Percentiles rank a stretch among this genome's conserved stretches.
Conservation (phyloP, 768 basidiomycete species). For the Termitomyces sp. region DNA sequence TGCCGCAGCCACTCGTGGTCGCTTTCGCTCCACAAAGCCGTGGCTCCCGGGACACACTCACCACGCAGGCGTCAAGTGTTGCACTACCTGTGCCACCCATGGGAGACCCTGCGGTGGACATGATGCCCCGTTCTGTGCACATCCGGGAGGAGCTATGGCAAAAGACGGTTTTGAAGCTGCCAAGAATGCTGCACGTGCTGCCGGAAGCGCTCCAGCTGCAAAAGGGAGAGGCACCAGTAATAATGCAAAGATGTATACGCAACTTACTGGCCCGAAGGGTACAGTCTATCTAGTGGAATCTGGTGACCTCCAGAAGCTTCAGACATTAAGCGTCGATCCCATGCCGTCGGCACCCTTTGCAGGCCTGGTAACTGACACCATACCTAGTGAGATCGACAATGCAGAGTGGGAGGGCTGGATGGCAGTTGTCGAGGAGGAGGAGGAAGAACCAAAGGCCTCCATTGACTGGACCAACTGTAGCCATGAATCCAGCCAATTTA, state of each 20-base stretch:
- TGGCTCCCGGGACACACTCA: background rate
- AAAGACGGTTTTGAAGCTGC: background rate
- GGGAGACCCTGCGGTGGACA: background rate
- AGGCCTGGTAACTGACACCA: background rate
- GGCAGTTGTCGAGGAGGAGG: background rate
- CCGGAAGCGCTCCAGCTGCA: background rate
- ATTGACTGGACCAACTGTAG: no score
- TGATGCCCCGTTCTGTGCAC: background rate
- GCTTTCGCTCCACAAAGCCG: background rate
- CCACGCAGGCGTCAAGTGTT: background rate
- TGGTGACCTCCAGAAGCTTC: background rate
- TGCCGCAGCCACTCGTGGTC: background rate
- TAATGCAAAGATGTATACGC: background rate
- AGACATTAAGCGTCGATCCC: background rate
- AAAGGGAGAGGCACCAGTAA: background rate
- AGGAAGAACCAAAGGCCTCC: no score
- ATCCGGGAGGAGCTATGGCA: background rate
- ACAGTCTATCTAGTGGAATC: background rate
- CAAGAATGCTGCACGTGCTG: background rate
- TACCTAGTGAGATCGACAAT: background rate
- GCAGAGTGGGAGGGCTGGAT: background rate
- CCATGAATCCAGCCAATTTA: no score
- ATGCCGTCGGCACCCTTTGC: no score
- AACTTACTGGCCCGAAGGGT: background rate
- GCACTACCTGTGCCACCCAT: background rate